These are phyloP conservation scores for Podila epigama DNA, from an alignment of 192 early-diverging fungal species.

Conservation along the genomic window DNA sequence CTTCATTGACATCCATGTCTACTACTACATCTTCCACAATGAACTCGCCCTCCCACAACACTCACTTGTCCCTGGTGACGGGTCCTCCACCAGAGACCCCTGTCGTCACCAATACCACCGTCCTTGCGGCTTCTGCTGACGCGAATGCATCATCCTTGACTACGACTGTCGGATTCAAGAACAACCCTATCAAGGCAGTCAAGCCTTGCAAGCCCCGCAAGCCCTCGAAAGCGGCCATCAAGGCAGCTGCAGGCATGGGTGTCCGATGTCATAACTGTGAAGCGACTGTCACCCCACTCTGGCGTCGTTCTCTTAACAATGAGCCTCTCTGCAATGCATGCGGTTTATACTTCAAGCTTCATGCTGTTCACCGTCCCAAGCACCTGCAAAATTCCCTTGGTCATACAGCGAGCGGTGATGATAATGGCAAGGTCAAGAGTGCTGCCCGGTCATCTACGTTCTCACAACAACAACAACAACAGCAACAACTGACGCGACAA, in stretches of 20 bases:
- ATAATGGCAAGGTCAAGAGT: too few species aligned
- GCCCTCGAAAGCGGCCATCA: constrained; percentile 48
- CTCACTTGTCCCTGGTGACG: too few species aligned
- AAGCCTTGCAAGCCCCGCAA: constrained; percentile 39
- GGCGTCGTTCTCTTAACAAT: constrained; percentile 89
- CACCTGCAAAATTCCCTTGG: constrained; percentile 28
- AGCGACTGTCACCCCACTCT: constrained; percentile 89
- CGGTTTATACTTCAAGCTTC: constrained; percentile 75
- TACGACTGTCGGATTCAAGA: neutral
- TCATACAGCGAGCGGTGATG: too few species aligned
- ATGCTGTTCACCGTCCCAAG: constrained; percentile 44
- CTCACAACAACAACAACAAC: too few species aligned
- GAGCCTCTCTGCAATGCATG: constrained; percentile 96
- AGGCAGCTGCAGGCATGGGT: constrained; percentile 44
- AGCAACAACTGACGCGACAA: too few species aligned
- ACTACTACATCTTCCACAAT: neutral
- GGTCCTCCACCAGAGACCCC: too few species aligned
- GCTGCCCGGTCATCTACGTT: too few species aligned
- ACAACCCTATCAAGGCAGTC: neutral
- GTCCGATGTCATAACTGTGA: constrained; percentile 73
- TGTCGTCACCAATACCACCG: neutral
- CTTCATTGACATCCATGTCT: neutral
- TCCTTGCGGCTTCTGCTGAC: neutral
- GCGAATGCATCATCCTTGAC: neutral
- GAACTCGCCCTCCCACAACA: too few species aligned